Evolutionary conservation across 2,329 filamentous ascomycete genomes (phyloP), one percentile per base, ranked within the genome.

Genomic region (Ophiosphaerella korrae): DNA sequence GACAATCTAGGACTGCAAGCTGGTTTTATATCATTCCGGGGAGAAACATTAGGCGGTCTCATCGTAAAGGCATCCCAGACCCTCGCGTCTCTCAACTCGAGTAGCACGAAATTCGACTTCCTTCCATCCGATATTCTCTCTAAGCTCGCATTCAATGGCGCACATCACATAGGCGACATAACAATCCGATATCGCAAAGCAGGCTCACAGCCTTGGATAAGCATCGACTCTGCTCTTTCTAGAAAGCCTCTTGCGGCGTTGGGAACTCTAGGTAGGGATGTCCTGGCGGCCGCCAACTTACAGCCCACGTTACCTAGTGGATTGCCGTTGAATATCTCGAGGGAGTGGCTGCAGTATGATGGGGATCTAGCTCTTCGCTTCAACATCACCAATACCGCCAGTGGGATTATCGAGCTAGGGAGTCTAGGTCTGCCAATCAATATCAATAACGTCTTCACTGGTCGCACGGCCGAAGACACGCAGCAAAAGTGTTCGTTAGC

Each of bases 361-460:
- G 77, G 76, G 1, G 81, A 84, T 50, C 62, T 86, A 2, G 79
- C 75, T 5, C 68, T 86, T 3, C 74, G 74, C 13, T 80, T 85
- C 63, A 82, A 77, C 2, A 57, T 85, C 16, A 73, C 71, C 8
- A 85, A 84, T 52, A 67, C 66, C 0, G 78, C 66, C 0, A 56
- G 60, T 0, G 54, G 62, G 0, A 51, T 70, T 0, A 48, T 86
- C 2, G 83, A 86, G 50, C 67, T 86, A 5, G 84, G 84, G 1
- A 79, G 79, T 41, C 72, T 86, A 1, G 84, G 83, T 0, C 79
- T 86, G 43, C 83, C 83, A 0, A 77, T 82, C 16, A 82, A 84
- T 62, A 84, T 85, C 72, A 86, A 86, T 70, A 86, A 80, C 64
- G 84, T 86, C 57, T 86, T 86, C 60, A 83, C 78, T 11, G 74